A percentile compares a stretch with the other conserved stretches of the same genome.
phyloP scores from a whole-genome alignment of 106 monocot species.

The Acanthochlamys bracteata region DNA sequence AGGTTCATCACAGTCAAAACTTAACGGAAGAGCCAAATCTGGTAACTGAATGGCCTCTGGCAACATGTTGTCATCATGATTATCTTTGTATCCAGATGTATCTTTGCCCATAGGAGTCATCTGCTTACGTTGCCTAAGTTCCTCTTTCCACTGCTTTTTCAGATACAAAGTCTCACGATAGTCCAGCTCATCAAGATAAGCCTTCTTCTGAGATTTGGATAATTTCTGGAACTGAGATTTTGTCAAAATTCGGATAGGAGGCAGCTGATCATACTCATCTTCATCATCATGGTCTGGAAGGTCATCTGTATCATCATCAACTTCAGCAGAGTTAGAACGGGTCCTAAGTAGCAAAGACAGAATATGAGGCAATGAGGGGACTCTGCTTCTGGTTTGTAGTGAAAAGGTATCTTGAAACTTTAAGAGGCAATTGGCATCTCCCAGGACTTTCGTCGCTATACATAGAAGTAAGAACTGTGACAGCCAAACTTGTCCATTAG shows the following conservation, averaged over 20 bases:
- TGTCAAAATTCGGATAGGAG: conserved; percentile 67
- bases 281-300: conserved; percentile 28
- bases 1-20: conserved; percentile 56
- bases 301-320: conserved; percentile 24
- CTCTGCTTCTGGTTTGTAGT: conserved; percentile 19
- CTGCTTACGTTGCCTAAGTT: conserved; percentile 39
- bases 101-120: conserved; percentile 5
- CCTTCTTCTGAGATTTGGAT: conserved; percentile 57
- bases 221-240: conserved; percentile 63
- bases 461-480: conserved; percentile 62
- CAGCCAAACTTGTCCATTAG: conserved; percentile 55
- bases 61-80: conserved; percentile 19
- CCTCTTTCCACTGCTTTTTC: conserved; percentile 78
- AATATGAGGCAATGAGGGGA: conserved; percentile 83
- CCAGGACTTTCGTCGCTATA: conserved; percentile 60
- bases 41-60: conserved; percentile 43
- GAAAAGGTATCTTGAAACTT: conserved; percentile 58
- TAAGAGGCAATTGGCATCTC: conserved; percentile 57
- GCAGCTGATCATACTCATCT: conserved; percentile 82
- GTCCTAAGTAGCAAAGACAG: conserved; percentile 67
- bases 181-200: conserved; percentile 87
- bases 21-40: conserved; percentile 57
- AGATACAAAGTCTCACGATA: conserved; percentile 86
- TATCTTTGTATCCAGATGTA: conserved; percentile 6
- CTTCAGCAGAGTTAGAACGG: conserved; percentile 17